Evolutionary conservation across 2,329 filamentous ascomycete genomes (phyloP), one percentile per base, ranked within the genome.

Genomic region (Fusarium sp.): DNA sequence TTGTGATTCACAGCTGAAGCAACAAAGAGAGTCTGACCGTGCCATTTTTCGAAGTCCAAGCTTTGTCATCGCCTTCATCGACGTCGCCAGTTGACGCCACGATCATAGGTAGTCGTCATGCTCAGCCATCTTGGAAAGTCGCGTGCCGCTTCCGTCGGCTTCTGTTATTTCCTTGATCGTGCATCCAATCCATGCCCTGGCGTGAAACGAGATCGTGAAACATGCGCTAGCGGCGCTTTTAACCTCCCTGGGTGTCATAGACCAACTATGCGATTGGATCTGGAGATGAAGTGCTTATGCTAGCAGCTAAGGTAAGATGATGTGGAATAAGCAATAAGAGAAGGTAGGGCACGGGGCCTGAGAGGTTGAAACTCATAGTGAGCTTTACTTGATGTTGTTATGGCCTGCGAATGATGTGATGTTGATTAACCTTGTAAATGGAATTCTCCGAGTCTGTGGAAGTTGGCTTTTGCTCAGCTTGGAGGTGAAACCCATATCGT

Each of bases 161-260:
- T 20, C 13, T 56, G 33, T 41, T 67, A 39, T 47, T 55, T 64
- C 56, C 66, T 67, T 67, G 56, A 58, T 57, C 62, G 48, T 63
- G 49, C 50, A 38, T 70, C 67, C 39, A 33, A 48, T 55, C 31
- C 37, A 50, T 55, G 46, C 18, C 61, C 52, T 54, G 65, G 50
- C 57, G 46, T 74, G 69, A 73, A 73, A 72, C 71, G 43, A 59
- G 57, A 70, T 59, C 53, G 57, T 71, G 63, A 64, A 65, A 70
- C 65, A 50, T 56, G 24, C 57, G 54, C 60, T 71, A 55, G 46
- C 44, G 63, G 44, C 46, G n/a, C 52, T 48, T 54, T 65, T 57
- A 55, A 39, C 42, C 24, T 53, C 56, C 44, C 44, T 69, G 69
- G 15, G 33, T 41, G n/a, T 23, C 49, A 65, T 57, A 39, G 33